These are phyloP conservation scores for Scorias spongiosa DNA, from an alignment of 2,329 filamentous ascomycete species.

Conservation along the genomic window DNA sequence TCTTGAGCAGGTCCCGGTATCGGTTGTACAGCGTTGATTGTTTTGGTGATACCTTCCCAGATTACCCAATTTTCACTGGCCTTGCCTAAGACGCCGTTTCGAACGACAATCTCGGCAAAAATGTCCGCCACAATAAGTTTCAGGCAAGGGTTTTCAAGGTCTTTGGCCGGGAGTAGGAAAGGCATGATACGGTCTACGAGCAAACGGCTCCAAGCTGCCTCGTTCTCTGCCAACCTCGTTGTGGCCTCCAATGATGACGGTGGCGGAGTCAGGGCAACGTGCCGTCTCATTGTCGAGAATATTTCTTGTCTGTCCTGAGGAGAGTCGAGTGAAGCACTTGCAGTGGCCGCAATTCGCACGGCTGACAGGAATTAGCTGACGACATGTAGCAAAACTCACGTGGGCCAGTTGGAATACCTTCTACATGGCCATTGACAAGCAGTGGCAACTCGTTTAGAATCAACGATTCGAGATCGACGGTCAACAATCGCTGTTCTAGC, in stretches of 20 bases:
- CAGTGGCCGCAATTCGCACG: conserved; percentile 6
- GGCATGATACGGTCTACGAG: conserved; percentile 71
- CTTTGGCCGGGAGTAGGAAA: conserved; percentile 78
- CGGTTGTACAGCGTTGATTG: conserved; percentile 32
- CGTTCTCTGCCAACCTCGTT: conserved; percentile 54
- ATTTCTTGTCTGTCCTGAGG: conserved; percentile 19
- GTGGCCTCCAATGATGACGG: conserved; percentile 36
- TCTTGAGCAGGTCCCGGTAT: conserved; percentile 15
- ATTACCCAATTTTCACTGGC: conserved; percentile 77
- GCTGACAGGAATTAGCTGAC: conserved; percentile 14
- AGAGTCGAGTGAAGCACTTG: neutral
- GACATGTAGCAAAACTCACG: neutral
- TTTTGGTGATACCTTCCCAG: conserved; percentile 68
- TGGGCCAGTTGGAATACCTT: conserved; percentile 38
- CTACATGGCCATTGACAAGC: conserved; percentile 64
- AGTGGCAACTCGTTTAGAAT: conserved; percentile 78
- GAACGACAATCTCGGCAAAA: conserved; percentile 77
- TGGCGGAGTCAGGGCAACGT: conserved; percentile 66
- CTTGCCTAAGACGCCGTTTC: conserved; percentile 64
- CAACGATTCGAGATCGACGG: conserved; percentile 68
- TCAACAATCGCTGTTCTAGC: conserved; percentile 70
- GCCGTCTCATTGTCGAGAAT: conserved; percentile 72
- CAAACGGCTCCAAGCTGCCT: conserved; percentile 71
- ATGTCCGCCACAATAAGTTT: conserved; percentile 74
- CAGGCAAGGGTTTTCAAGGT: conserved; percentile 75